Evolutionary conservation across 129 eudicot species (phyloP).

Genomic region (Artemisia annua): DNA sequence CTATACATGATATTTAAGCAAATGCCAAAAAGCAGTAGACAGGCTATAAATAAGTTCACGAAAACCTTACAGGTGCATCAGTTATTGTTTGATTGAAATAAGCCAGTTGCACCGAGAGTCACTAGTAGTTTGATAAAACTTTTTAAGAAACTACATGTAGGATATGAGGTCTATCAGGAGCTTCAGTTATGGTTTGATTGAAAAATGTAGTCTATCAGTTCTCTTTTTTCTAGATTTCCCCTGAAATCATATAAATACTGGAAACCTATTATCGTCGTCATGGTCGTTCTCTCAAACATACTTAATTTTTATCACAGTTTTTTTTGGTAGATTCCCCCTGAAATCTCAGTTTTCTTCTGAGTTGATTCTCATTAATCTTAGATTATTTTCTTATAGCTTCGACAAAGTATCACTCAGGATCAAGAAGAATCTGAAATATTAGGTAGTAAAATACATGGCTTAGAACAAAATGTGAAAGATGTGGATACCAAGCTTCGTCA

Average conservation of each 20-base stretch:
- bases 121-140: too few relatives aligned
- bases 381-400: conserved; percentile 44
- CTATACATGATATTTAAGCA: not conserved
- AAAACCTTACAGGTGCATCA: not conserved
- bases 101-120: too few relatives aligned
- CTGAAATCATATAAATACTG: too few relatives aligned
- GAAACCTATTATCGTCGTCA: too few relatives aligned
- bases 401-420: conserved; percentile 77
- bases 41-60: not conserved
- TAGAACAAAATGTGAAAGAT: conserved; percentile 54
- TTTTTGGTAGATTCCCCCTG: not conserved
- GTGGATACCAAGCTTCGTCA: conserved; percentile 67
- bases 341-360: not conserved
- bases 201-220: too few relatives aligned
- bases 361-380: conserved; percentile 15
- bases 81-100: too few relatives aligned
- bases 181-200: too few relatives aligned
- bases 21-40: not conserved
- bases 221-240: too few relatives aligned
- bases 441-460: conserved; percentile 58
- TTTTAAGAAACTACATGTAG: too few relatives aligned
- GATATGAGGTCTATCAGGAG: too few relatives aligned
- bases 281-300: not conserved
- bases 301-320: not conserved
- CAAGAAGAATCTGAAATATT: conserved; percentile 73